Evolutionary conservation across 2,329 filamentous ascomycete genomes (phyloP), one percentile per base, ranked within the genome.

Genomic region (Alternaria sp.): DNA sequence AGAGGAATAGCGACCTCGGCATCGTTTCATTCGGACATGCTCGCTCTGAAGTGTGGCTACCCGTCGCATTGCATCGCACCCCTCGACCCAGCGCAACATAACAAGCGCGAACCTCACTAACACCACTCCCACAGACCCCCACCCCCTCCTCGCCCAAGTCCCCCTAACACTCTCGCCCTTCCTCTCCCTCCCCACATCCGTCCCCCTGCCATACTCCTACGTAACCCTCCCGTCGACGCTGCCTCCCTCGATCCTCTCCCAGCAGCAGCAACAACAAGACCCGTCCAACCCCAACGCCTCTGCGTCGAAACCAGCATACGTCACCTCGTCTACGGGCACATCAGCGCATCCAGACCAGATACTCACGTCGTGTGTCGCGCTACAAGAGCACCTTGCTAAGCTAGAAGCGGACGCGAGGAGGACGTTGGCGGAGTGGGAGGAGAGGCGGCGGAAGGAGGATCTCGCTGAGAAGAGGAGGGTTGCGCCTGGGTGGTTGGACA

Each of bases 131-230:
- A 7, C 58, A 84, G 82, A 81, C 67, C 89, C 93, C 15, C 94
- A 97, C 82, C 92, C 91, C 15, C 88, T 97, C 68, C 89, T 99
- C 50, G 92, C 94, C 70, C 96, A 99, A 82, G 89, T 98, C 44
- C 94, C 96, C 28, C 84, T 99, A 59, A 96, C 94, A 54, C 94
- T 98, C 47, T 97, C 95, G 4, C 96, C 96, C 25, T 97, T 97
- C 83, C 89, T 98, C 73, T 92, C 91, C 64, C 90, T 99, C 30
- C 96, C 96, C 11, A 91, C 92, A 28, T 91, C 95, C 25, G 92
- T 94, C 20, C 97, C 94, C 0, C 88, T 99, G 8, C 95, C 96
- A 23, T 98, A 98, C 70, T 71, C 80, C 70, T 68, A 74, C 70
- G 61, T 78, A 65, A 64, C 77, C 51, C 53, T 55, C 0, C 49